Conservation (phyloP, 192 early-diverging fungal species). For the Spizellomyces punctatus region DNA sequence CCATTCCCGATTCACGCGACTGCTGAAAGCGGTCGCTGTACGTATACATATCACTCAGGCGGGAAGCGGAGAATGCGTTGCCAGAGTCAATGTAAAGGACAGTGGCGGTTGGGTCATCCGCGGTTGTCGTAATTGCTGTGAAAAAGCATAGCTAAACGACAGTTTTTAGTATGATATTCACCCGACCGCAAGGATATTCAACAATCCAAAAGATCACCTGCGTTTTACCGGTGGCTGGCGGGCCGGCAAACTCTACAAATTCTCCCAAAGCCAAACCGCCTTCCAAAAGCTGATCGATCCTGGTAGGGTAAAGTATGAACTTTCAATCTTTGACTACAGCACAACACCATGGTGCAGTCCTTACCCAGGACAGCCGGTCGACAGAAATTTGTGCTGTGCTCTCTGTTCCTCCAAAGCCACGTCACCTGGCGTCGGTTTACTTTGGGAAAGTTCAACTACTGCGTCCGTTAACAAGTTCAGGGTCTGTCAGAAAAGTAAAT, state of each 20-base stretch:
- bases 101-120: constrained; percentile 6
- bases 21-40: constrained; percentile 22
- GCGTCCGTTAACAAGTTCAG: too few relatives aligned
- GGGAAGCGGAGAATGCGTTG: constrained; percentile 16
- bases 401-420: too few relatives aligned
- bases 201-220: constrained; percentile 10
- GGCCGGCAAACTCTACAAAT: constrained; percentile 26
- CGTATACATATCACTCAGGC: constrained; percentile 3
- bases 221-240: constrained; percentile 27
- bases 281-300: constrained; percentile 28
- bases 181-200: not conserved
- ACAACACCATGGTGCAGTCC: not conserved
- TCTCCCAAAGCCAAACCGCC: constrained; percentile 20
- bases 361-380: constrained; percentile 1
- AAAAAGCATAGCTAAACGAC: constrained; percentile 20
- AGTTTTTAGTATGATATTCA: too few relatives aligned
- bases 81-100: constrained; percentile 30
- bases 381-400: not conserved
- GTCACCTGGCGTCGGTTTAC: too few relatives aligned
- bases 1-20: constrained; percentile 6
- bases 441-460: too few relatives aligned
- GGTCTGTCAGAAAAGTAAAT: too few relatives aligned
- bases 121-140: constrained; percentile 11
- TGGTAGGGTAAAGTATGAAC: not conserved
- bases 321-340: not conserved